Percentiles rank a stretch among this genome's conserved stretches.
phyloP scores from a whole-genome alignment of 164 flowering plant genomes.

The Sedum album region DNA sequence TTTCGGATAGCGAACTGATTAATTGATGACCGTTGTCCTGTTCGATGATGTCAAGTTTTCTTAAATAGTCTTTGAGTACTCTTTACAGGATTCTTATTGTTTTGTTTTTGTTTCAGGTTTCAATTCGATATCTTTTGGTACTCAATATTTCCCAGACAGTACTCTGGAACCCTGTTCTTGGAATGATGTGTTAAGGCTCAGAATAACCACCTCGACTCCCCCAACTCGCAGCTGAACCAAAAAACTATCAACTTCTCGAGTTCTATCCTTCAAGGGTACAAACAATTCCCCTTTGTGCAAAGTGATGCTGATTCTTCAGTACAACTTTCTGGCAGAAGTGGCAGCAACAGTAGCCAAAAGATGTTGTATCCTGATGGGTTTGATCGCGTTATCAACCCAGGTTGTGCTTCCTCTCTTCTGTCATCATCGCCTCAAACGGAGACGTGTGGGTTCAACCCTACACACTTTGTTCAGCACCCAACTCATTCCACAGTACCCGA shows the following conservation, averaged over 20 bases:
- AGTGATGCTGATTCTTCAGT: constrained; percentile 7
- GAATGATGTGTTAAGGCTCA: constrained; percentile 38
- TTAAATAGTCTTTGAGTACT: not conserved
- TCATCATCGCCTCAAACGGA: constrained; percentile 43
- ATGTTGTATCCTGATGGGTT: constrained; percentile 22
- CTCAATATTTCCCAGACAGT: constrained; percentile 26
- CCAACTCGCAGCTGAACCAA: constrained; percentile 24
- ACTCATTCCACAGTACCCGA: constrained; percentile 19
- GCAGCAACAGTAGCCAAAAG: constrained; percentile 14
- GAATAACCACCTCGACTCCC: constrained; percentile 19
- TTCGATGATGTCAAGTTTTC: not conserved
- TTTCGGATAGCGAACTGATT: not conserved
- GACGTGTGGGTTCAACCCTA: constrained; percentile 25
- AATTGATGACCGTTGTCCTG: not conserved
- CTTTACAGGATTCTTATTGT: not conserved
- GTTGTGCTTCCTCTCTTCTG: constrained; percentile 79
- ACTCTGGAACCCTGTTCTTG: constrained; percentile 30
- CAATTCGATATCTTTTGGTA: constrained; percentile 31
- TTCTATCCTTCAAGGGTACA: constrained; percentile 25
- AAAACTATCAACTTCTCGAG: constrained; percentile 25
- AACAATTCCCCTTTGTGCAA: constrained; percentile 42
- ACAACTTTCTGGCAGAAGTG: not conserved
- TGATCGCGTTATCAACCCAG: constrained; percentile 20
- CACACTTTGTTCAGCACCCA: constrained; percentile 20
- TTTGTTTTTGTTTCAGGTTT: constrained; percentile 23